phyloP scores from a whole-genome alignment of 2,329 filamentous ascomycete species.

The Pseudodiploospora longispora region DNA sequence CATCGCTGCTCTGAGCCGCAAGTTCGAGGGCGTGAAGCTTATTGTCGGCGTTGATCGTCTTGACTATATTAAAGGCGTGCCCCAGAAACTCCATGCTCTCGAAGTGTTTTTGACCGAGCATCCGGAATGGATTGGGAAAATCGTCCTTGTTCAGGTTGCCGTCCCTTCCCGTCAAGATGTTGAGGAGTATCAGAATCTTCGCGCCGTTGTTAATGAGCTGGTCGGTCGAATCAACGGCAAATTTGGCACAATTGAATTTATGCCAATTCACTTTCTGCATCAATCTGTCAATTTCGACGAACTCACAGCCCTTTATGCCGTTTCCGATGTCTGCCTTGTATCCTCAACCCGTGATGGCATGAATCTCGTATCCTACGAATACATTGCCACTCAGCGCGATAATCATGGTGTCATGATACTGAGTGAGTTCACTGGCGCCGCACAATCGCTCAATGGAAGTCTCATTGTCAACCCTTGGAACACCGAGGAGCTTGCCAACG shows the following conservation, averaged over 20 bases:
- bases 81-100: conserved; percentile 91
- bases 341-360: conserved; percentile 96
- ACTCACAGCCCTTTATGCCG: conserved; percentile 84
- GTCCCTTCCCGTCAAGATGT: conserved; percentile 93
- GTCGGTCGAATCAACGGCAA: conserved; percentile 95
- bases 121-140: conserved; percentile 96
- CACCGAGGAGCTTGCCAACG: conserved; percentile 86
- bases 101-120: conserved; percentile 96
- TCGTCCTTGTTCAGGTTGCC: conserved; percentile 91
- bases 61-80: conserved; percentile 98
- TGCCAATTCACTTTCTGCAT: conserved; percentile 98
- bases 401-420: conserved; percentile 90
- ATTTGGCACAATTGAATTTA: conserved; percentile 95
- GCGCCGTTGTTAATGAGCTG: conserved; percentile 91
- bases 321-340: conserved; percentile 86
- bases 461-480: conserved; percentile 98
- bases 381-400: conserved; percentile 87
- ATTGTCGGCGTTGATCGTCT: conserved; percentile 95
- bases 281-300: conserved; percentile 94
- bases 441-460: conserved; percentile 87
- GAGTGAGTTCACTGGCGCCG: conserved; percentile 92
- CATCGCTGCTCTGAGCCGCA: conserved; percentile 74
- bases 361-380: conserved; percentile 98
- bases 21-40: conserved; percentile 92
- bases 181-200: conserved; percentile 94